Base-by-base conservation (phyloP, 495 filamentous ascomycete genomes). In the Talaromyces borbonicus region DNA sequence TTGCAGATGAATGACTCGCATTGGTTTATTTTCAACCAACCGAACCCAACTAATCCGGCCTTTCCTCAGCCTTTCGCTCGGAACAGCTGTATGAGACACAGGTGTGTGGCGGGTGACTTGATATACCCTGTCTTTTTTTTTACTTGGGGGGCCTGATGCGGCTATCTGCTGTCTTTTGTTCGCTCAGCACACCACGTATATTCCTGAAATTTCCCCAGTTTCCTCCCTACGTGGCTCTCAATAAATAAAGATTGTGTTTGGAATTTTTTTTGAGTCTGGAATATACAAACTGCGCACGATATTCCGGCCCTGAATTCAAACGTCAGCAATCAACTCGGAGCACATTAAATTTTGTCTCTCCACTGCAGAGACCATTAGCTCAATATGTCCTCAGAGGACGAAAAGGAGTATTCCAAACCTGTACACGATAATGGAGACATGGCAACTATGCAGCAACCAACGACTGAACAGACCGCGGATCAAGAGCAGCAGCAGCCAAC, bases 391-490 rank as follows among this genome's bases (percentile, higher is more conserved):
- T 24, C 38, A 20, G 38, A 41, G 20, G 38, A 41, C 19, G 38
- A 41, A 16, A 26, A 41, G 7, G 38, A 41, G 5, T 41, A 12
- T 23, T 41, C 23, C 38, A 41, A 41, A 18, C 38, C 22, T 15
- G 26, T 41, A 11, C 38, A 41, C 38, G 20, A 41, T 12, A 41
- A 41, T 41, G 38, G n/a, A 8, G n/a, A 38, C 35, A 38, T 9
- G 8, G n/a, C 18, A 33, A 14, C 16, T 3, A 27, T 20, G 1
- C 25, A 43, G 18, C 6, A 26, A 29, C 39, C 39, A 7, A 23
- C 20, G 18, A 3, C 20, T 15, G 6, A 29, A 26, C 14, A 43
- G 16, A 5, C 16, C 15, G 39, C 39, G 11, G 16, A 20, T 3
- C 8, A 6, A 3, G 2, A 38, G 22, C 15, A 8, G n/a, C 35